phyloP scores from a whole-genome alignment of 306 rosid genomes.

The Dalbergia oliveri region DNA sequence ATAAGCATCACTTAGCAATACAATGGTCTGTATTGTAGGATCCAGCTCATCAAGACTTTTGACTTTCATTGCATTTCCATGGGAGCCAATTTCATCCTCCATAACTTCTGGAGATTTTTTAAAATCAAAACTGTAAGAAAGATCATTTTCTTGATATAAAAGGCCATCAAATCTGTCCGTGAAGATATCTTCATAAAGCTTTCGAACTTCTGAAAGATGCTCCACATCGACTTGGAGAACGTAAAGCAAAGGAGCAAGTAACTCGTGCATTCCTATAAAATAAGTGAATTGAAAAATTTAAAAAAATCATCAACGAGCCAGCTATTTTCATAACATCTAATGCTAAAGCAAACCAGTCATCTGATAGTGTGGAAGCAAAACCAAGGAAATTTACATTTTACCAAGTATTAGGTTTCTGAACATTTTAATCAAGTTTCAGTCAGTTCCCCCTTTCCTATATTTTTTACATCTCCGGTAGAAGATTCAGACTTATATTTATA shows the following conservation, averaged over 20 bases:
- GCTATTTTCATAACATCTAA: slow-evolving; percentile 40
- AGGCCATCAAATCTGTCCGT: slow-evolving; percentile 89
- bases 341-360: slow-evolving; percentile 26
- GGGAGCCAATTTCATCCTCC: slow-evolving; percentile 60
- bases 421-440: slow-evolving; percentile 1
- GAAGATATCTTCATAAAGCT: slow-evolving; percentile 84
- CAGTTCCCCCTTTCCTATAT: slow-evolving; percentile 16
- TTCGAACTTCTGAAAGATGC: slow-evolving; percentile 79
- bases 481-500: slow-evolving; percentile 9
- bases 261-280: slow-evolving; percentile 93
- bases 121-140: slow-evolving; percentile 80
- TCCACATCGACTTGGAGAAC: slow-evolving; percentile 95
- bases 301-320: slow-evolving; percentile 28
- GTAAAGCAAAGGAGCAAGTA: slow-evolving; percentile 90
- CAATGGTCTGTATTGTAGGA: slow-evolving; percentile 76
- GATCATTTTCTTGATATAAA: slow-evolving; percentile 71
- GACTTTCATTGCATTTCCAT: slow-evolving; percentile 60
- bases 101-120: slow-evolving; percentile 68
- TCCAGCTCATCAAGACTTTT: slow-evolving; percentile 81
- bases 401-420: slow-evolving; percentile 26
- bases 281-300: neutral
- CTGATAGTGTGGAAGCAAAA: slow-evolving; percentile 28
- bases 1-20: slow-evolving; percentile 89
- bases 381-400: slow-evolving; percentile 26
- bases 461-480: neutral